Conservation (phyloP, 2,329 filamentous ascomycete genomes). For the Knoxdaviesia capensis region DNA sequence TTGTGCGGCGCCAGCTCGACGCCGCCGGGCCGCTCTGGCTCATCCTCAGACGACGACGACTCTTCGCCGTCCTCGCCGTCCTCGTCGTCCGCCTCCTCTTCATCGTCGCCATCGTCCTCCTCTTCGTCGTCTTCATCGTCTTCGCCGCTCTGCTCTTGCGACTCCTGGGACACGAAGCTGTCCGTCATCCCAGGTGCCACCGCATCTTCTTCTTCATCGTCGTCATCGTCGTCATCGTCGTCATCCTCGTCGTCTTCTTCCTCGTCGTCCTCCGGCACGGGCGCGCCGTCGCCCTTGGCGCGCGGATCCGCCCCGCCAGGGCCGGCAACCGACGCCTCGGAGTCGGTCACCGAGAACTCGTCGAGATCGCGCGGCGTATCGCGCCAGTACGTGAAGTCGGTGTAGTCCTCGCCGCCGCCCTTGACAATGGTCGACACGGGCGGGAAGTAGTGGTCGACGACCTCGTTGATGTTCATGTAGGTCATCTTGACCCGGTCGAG, state of each 20-base stretch:
- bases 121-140: slow-evolving; percentile 19
- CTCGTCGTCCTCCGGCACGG: slow-evolving; percentile 29
- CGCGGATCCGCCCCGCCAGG: slow-evolving; percentile 2
- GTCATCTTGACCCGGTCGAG: slow-evolving; percentile 92
- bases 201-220: slow-evolving; percentile 9
- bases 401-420: slow-evolving; percentile 82
- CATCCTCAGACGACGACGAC: slow-evolving; percentile 1
- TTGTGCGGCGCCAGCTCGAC: neutral
- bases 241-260: slow-evolving; percentile 26
- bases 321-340: slow-evolving; percentile 7
- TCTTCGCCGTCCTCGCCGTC: slow-evolving; percentile 13
- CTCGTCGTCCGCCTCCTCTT: slow-evolving; percentile 19
- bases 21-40: neutral
- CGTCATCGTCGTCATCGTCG: slow-evolving; percentile 23
- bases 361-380: slow-evolving; percentile 66
- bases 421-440: slow-evolving; percentile 73
- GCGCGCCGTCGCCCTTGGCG: slow-evolving; percentile 32
- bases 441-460: slow-evolving; percentile 96
- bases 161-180: slow-evolving; percentile 33
- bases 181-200: slow-evolving; percentile 24
- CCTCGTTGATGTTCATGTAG: slow-evolving; percentile 91
- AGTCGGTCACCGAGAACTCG: slow-evolving; percentile 74
- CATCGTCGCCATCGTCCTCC: slow-evolving; percentile 17
- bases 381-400: slow-evolving; percentile 94
- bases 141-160: slow-evolving; percentile 17